phyloP scores from a whole-genome alignment of 2,329 filamentous ascomycete genomes.

The Mycosphaerella sp. region DNA sequence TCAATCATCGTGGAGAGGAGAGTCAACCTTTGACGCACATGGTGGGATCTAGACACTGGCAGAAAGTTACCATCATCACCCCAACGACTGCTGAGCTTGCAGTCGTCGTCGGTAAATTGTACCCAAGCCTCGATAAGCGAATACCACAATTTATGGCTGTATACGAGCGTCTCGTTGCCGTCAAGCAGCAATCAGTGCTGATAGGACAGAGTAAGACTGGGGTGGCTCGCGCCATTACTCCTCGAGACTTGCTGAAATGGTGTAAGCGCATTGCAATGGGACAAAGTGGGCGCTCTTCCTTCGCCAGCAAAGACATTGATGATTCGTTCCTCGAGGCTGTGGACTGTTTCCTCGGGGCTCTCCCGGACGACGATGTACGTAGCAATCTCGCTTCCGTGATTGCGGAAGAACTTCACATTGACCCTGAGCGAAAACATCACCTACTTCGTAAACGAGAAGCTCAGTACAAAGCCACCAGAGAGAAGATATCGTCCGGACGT shows the following conservation, averaged over 20 bases:
- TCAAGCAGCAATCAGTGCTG: slow-evolving; percentile 34
- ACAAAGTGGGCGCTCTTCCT: slow-evolving; percentile 55
- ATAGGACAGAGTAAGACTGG: slow-evolving; percentile 49
- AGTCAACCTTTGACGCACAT: slow-evolving; percentile 62
- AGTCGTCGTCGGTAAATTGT: slow-evolving; percentile 64
- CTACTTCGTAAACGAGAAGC: slow-evolving; percentile 70
- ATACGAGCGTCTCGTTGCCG: slow-evolving; percentile 43
- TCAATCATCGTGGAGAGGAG: slow-evolving; percentile 62
- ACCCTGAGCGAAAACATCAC: slow-evolving; percentile 73
- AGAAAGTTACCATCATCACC: slow-evolving; percentile 61
- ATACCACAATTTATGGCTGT: slow-evolving; percentile 52
- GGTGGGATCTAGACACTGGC: slow-evolving; percentile 83
- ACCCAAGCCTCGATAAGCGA: slow-evolving; percentile 60
- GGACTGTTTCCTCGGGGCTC: slow-evolving; percentile 82
- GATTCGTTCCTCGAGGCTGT: slow-evolving; percentile 89
- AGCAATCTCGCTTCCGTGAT: slow-evolving; percentile 60
- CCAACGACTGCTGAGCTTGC: slow-evolving; percentile 65
- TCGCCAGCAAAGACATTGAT: slow-evolving; percentile 65
- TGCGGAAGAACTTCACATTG: slow-evolving; percentile 80
- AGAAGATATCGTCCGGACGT: slow-evolving; percentile 28
- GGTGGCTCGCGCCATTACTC: slow-evolving; percentile 57
- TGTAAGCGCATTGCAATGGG: slow-evolving; percentile 68
- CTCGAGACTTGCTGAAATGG: slow-evolving; percentile 86
- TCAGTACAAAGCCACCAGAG: slow-evolving; percentile 49
- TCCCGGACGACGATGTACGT: slow-evolving; percentile 60